These are phyloP conservation scores for Linderniella brevidens DNA, from an alignment of 257 asterid species.

Conservation along the genomic window DNA sequence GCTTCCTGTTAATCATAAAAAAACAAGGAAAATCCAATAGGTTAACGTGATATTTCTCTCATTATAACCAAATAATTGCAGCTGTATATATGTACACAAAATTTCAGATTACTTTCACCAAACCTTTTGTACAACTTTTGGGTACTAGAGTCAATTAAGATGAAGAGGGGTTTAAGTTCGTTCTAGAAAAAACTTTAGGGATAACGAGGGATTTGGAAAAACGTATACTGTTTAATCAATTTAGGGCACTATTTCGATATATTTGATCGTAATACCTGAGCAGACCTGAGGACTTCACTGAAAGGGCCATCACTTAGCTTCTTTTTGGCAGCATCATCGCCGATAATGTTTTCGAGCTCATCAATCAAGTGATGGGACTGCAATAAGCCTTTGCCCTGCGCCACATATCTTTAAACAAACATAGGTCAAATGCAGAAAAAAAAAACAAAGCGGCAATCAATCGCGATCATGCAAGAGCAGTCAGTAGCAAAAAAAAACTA, in stretches of 20 bases:
- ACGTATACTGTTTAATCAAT: background rate
- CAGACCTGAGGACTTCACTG: slow-evolving; percentile 50
- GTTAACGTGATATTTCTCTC: no score
- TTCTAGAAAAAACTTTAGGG: no score
- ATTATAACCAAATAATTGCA: no score
- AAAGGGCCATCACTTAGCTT: slow-evolving; percentile 74
- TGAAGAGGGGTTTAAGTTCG: background rate
- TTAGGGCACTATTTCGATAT: background rate
- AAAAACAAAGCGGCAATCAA: no score
- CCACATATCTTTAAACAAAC: slow-evolving; percentile 49
- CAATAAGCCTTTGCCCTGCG: slow-evolving; percentile 88
- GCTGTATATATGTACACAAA: no score
- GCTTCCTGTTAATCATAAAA: slow-evolving; percentile 53
- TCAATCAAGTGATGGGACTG: slow-evolving; percentile 83
- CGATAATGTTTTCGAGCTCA: slow-evolving; percentile 50
- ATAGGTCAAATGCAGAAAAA: background rate
- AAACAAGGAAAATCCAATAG: no score
- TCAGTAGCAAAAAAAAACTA: no score
- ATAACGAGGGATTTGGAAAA: background rate
- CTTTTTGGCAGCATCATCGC: slow-evolving; percentile 25
- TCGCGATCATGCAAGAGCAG: no score
- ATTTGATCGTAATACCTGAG: slow-evolving; percentile 30
- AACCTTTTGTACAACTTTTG: background rate
- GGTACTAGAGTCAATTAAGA: background rate
- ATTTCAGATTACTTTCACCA: background rate